phyloP scores from a whole-genome alignment of 2,329 filamentous ascomycete species.

The Fusarium anguioides region DNA sequence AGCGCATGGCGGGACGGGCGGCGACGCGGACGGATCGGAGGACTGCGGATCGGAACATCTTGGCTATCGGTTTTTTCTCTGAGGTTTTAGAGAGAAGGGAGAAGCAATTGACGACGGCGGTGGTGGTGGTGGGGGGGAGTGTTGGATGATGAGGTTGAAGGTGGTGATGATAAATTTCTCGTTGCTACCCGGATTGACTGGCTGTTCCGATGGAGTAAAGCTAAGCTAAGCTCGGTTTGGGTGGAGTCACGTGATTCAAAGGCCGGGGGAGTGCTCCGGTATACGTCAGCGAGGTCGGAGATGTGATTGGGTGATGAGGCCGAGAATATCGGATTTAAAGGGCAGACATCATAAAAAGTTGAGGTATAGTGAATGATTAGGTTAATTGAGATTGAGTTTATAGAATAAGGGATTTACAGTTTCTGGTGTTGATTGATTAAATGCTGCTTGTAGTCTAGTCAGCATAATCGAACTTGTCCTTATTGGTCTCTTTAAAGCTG shows the following conservation, averaged over 20 bases:
- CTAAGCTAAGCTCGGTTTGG: conserved; percentile 44
- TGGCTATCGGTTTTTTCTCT: conserved; percentile 20
- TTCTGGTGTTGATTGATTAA: not conserved
- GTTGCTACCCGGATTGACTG: conserved; percentile 49
- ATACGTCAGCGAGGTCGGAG: conserved; percentile 32
- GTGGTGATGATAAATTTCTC: conserved; percentile 61
- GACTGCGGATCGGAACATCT: conserved; percentile 90
- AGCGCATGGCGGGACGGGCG: conserved; percentile 65
- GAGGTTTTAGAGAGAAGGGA: conserved; percentile 6
- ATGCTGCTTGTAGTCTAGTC: conserved; percentile 27
- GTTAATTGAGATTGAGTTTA: not conserved
- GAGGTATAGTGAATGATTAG: not conserved
- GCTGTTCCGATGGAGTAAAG: conserved; percentile 32
- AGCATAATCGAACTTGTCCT: conserved; percentile 38
- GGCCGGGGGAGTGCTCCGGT: not conserved
- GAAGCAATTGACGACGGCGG: conserved; percentile 30
- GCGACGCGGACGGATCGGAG: conserved; percentile 74
- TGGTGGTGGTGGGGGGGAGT: conserved; percentile 12
- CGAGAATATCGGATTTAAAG: conserved; percentile 24
- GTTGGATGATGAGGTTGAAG: conserved; percentile 31
- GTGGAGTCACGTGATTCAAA: conserved; percentile 42
- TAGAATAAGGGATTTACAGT: not conserved
- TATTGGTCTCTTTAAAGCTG: conserved; percentile 30
- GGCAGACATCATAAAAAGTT: not conserved
- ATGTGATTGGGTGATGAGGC: conserved; percentile 22